phyloP scores from a whole-genome alignment of 352 stramenopile genomes.

The Phytopythium vexans region DNA sequence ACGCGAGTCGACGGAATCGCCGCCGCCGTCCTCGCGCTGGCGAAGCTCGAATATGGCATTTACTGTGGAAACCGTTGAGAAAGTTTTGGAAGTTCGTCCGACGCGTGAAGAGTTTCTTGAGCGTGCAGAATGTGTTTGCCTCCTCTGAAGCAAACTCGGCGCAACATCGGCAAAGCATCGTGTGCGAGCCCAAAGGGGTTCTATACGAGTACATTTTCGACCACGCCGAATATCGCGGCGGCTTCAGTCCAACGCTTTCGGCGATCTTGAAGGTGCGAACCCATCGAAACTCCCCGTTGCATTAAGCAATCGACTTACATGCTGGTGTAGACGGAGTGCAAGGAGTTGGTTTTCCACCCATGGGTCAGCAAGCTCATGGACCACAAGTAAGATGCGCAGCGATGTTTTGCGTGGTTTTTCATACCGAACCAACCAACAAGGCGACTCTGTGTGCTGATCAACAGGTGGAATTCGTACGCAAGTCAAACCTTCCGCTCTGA shows the following conservation, averaged over 20 bases:
- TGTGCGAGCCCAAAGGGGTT: conserved; percentile 77
- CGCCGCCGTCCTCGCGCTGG: no score
- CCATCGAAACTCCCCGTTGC: background rate
- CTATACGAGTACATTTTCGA: conserved; percentile 85
- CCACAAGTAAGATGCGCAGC: conserved; percentile 47
- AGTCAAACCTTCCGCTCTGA: conserved; percentile 62
- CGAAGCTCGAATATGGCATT: no score
- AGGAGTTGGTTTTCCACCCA: conserved; percentile 72
- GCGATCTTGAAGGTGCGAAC: conserved; percentile 58
- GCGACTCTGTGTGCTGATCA: background rate
- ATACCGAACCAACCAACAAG: background rate
- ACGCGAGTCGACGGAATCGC: conserved; percentile 1
- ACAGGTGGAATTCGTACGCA: conserved; percentile 76
- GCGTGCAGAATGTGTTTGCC: conserved; percentile 67
- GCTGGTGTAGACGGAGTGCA: conserved; percentile 59
- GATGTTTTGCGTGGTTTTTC: background rate
- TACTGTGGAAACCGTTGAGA: conserved; percentile 29
- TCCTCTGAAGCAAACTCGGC: conserved; percentile 27
- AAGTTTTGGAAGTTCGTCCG: conserved; percentile 50
- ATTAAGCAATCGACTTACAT: background rate
- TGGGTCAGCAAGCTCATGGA: conserved; percentile 77
- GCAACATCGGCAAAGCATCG: conserved; percentile 46
- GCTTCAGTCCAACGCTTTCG: conserved; percentile 51
- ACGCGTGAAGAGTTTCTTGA: conserved; percentile 42
- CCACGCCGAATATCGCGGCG: conserved; percentile 59